Conservation (phyloP, 208 protist genomes). For the Novymonas esmeraldas region DNA sequence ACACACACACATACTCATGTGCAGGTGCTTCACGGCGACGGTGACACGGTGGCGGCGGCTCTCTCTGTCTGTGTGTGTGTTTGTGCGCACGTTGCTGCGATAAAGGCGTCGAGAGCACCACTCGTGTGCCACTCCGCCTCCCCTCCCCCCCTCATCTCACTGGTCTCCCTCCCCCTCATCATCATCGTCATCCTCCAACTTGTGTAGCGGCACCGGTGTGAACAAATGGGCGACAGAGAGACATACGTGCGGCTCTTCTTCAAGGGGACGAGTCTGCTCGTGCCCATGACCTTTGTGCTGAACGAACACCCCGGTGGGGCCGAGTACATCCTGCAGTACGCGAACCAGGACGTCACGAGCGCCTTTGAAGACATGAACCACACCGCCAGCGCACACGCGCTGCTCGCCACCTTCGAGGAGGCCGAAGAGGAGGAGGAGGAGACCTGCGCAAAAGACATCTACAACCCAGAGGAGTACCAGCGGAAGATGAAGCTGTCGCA, state of each 20-base stretch:
- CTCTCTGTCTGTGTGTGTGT: too few species aligned
- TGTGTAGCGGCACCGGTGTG: too few species aligned
- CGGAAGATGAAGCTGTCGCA: background rate
- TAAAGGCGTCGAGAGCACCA: too few species aligned
- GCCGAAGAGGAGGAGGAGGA: background rate
- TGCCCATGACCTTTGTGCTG: conserved; percentile 41
- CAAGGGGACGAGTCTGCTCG: conserved; percentile 10
- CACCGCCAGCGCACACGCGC: conserved; percentile 28
- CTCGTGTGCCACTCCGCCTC: too few species aligned
- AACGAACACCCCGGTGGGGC: conserved; percentile 42
- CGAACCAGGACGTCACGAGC: conserved; percentile 37
- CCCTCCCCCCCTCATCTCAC: background rate
- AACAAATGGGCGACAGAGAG: background rate
- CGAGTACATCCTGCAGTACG: conserved; percentile 37
- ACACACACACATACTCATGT: too few species aligned
- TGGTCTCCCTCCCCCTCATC: background rate
- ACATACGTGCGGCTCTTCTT: conserved; percentile 23
- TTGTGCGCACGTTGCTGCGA: too few species aligned
- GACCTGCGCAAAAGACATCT: background rate
- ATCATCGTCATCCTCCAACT: too few species aligned
- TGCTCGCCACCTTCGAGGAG: conserved; percentile 23
- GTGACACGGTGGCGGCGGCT: too few species aligned
- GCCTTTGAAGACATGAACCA: conserved; percentile 42
- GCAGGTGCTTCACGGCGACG: too few species aligned
- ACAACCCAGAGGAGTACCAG: conserved; percentile 2